phyloP scores from a whole-genome alignment of 768 basidiomycete genomes.

The Paxillus ammoniavirescens region DNA sequence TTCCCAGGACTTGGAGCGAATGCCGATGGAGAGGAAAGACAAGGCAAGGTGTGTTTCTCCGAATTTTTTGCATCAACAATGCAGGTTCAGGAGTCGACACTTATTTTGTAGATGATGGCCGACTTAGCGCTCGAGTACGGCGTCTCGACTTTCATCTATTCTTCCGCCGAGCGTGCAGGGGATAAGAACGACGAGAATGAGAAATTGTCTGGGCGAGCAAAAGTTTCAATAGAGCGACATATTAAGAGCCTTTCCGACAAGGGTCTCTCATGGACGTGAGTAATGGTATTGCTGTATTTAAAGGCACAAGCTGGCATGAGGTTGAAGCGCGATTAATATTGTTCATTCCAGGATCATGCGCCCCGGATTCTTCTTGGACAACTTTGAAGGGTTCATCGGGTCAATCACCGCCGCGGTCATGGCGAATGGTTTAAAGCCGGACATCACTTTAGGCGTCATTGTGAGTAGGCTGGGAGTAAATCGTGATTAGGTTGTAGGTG shows the following conservation, averaged over 20 bases:
- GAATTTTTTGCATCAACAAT: not conserved
- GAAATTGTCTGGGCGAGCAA: slow-evolving; percentile 27
- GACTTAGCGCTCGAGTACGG: slow-evolving; percentile 37
- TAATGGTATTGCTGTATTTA: not conserved
- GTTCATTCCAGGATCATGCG: slow-evolving; percentile 33
- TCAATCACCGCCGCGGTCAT: slow-evolving; percentile 34
- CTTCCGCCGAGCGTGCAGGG: slow-evolving; percentile 38
- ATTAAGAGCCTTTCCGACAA: slow-evolving; percentile 28
- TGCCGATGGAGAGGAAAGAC: slow-evolving; percentile 37
- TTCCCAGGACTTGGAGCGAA: slow-evolving; percentile 42
- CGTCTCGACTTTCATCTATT: slow-evolving; percentile 36
- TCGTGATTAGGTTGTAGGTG: not conserved
- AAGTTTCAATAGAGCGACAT: slow-evolving; percentile 38
- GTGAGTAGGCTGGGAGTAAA: slow-evolving; percentile 24
- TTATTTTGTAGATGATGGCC: slow-evolving; percentile 26
- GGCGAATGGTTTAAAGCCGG: slow-evolving; percentile 31
- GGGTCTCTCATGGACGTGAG: slow-evolving; percentile 40
- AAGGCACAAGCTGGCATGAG: not conserved
- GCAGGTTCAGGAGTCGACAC: not conserved
- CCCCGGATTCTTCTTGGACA: slow-evolving; percentile 45
- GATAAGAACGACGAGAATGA: slow-evolving; percentile 34
- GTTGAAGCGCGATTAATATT: not conserved
- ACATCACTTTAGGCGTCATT: slow-evolving; percentile 33
- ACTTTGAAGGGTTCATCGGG: slow-evolving; percentile 39
- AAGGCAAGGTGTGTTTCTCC: slow-evolving; percentile 34